Evolutionary conservation across 78 protist genomes (phyloP), one percentile per base, ranked within the genome.

Genomic region (Isochrysis galbana): DNA sequence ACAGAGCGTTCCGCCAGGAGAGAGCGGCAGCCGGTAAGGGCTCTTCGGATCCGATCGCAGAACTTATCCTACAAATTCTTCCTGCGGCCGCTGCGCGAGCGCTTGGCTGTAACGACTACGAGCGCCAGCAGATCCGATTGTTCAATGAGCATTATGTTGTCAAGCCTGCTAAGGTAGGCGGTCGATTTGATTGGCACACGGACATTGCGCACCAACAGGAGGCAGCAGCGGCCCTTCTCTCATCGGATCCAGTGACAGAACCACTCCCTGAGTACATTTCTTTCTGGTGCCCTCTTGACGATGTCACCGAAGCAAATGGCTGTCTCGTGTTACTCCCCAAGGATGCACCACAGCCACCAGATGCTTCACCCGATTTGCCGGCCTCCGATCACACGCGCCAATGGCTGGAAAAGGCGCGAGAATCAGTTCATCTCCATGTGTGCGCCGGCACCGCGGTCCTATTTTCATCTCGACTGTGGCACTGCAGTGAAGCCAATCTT

Each of bases 121-220:
- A 3, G n/a, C 7, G 5, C 74, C 36, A 7, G 74, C 10, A 23
- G 29, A 32, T 36, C 84, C 5, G 23, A 10, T 44, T 77, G 34
- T 77, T 77, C 84, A 77, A 77, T 44, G 84, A 77, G 84, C 84
- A 77, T 23, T 77, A 77, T 22, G 84, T 77, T 77, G 84, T 77
- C 25, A 77, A 77, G 84, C 84, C 84, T 10, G 17, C 84, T 2
- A 10, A 32, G n/a, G 5, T 23, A 3, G 74, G n/a, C 2, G 74
- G 74, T 2, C 29, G 74, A 23, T 61, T 61, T 32, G 74, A 23
- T 3, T 61, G 74, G 74, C 74, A 61, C 23, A 61, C 74, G 23
- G 74, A 61, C 23, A 32, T 7, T 3, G 74, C 74, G n/a, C 74
- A 17, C 29, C 74, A 61, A 21, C 74, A 61, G 36, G 74, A 61